Conservation (phyloP, 129 eudicot genomes). For the Escallonia rubra region DNA sequence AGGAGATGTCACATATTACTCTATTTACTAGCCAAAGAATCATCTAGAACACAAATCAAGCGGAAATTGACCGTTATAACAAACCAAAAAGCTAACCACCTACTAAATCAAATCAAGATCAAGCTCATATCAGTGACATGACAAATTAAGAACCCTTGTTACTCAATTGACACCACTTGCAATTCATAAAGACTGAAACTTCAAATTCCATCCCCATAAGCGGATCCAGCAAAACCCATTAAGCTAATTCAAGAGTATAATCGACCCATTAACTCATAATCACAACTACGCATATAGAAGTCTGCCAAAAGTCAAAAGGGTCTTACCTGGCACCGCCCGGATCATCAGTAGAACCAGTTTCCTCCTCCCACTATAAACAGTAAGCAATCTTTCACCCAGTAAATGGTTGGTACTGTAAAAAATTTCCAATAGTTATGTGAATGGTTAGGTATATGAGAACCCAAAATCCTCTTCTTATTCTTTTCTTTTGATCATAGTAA, state of each 20-base stretch:
- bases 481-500: no score
- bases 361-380: neutral
- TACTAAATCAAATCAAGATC: neutral
- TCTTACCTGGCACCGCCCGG: slow-evolving; percentile 49
- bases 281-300: neutral
- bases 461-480: no score
- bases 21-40: neutral
- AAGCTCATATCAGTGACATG: neutral
- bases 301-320: slow-evolving; percentile 6
- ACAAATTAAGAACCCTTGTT: neutral
- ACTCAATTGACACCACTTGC: neutral
- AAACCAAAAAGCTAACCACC: neutral
- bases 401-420: neutral
- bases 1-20: neutral
- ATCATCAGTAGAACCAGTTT: slow-evolving; percentile 10
- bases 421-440: neutral
- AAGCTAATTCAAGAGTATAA: neutral
- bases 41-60: neutral
- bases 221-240: slow-evolving; percentile 6
- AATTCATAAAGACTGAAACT: neutral
- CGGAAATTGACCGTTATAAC: neutral
- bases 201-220: neutral
- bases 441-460: no score
- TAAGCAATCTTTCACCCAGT: neutral
- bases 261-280: slow-evolving; percentile 1